Percentiles rank a stretch among this genome's conserved stretches.
These are phyloP conservation scores for Gorgonomyces haynaldii DNA, from an alignment of 192 early-diverging fungal genomes.

Conservation along the genomic window DNA sequence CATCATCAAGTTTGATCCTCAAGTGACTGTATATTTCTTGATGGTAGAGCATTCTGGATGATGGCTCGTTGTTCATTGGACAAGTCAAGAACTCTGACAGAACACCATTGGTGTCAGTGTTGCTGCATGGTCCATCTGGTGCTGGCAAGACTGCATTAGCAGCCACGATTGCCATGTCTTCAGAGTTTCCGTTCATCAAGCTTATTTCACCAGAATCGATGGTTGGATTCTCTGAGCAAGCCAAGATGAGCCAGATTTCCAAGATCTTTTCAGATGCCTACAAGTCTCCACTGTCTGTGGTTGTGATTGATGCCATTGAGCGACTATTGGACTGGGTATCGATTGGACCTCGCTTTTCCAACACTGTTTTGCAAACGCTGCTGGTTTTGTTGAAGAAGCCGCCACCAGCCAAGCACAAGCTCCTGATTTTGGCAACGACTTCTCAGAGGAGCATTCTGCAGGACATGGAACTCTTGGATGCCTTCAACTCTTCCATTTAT, in stretches of 20 bases:
- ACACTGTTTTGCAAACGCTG: constrained; percentile 81
- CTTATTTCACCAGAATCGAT: constrained; percentile 91
- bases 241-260: constrained; percentile 77
- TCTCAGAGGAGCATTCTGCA: constrained; percentile 65
- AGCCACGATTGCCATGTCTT: constrained; percentile 81
- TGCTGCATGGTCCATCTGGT: constrained; percentile 72
- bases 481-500: constrained; percentile 76
- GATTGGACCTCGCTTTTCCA: constrained; percentile 93
- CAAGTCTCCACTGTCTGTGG: constrained; percentile 84
- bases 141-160: constrained; percentile 93
- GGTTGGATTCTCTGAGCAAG: constrained; percentile 78
- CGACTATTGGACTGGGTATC: constrained; percentile 84
- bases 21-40: constrained; percentile 28
- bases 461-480: constrained; percentile 77
- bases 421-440: constrained; percentile 89
- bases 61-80: constrained; percentile 44
- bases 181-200: constrained; percentile 93
- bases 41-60: constrained; percentile 34
- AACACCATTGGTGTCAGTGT: constrained; percentile 83
- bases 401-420: constrained; percentile 63
- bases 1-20: constrained; percentile 66
- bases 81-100: constrained; percentile 63
- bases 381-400: constrained; percentile 84
- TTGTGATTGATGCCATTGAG: constrained; percentile 93
- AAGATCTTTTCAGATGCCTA: constrained; percentile 96